Evolutionary conservation across 139 green algal species (phyloP).

Genomic region (Coelastrella sp.): DNA sequence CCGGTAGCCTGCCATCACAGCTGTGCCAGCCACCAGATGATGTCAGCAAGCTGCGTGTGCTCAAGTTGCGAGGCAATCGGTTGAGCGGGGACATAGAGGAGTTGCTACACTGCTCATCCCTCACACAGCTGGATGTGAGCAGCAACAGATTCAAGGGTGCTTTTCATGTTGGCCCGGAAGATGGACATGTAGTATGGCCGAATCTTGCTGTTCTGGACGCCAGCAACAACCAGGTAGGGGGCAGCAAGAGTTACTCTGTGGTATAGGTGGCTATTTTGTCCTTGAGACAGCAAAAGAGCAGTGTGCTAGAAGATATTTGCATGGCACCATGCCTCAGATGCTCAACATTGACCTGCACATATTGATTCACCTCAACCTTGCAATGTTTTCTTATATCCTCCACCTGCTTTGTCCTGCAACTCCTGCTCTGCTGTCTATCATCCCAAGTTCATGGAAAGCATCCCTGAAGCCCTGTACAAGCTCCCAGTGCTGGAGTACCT

Average conservation of each 20-base stretch:
- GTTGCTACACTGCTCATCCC: conserved; percentile 5
- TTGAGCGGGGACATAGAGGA: neutral
- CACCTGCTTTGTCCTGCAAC: neutral
- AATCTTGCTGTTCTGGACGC: conserved; percentile 20
- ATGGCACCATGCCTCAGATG: no score
- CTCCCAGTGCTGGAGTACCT: conserved; percentile 44
- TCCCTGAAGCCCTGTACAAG: neutral
- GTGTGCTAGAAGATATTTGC: no score
- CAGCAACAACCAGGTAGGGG: conserved; percentile 2
- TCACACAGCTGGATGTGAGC: conserved; percentile 7
- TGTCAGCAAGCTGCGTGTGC: conserved; percentile 3
- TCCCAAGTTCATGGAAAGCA: neutral
- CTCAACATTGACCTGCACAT: no score
- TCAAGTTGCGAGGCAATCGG: conserved; percentile 39
- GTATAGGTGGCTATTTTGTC: no score
- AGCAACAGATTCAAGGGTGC: conserved; percentile 21
- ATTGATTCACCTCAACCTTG: no score
- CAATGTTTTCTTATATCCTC: no score
- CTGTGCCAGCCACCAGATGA: conserved; percentile 3
- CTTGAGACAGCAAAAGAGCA: no score
- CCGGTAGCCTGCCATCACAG: neutral
- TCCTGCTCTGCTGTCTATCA: no score
- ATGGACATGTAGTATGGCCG: neutral
- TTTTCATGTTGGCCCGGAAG: neutral
- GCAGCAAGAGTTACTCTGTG: no score